phyloP scores from a whole-genome alignment of 1,284 basidiomycete genomes.

The Malassezia globosa region DNA sequence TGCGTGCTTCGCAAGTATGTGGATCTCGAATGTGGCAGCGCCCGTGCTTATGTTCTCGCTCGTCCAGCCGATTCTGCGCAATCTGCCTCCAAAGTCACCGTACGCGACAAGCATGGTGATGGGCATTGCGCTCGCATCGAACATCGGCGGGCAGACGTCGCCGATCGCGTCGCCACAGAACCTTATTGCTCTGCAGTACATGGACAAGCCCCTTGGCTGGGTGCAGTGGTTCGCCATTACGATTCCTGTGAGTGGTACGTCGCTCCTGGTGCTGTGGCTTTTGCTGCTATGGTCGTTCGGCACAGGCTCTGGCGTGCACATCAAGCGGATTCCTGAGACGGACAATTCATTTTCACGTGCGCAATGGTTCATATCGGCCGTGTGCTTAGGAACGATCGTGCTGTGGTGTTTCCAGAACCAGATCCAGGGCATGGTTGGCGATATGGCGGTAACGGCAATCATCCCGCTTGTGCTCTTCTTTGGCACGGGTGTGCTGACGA shows the following conservation, averaged over 20 bases:
- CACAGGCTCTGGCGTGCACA: conserved; percentile 56
- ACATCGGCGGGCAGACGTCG: conserved; percentile 93
- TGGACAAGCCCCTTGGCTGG: conserved; percentile 83
- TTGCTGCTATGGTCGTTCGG: conserved; percentile 76
- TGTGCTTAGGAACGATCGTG: conserved; percentile 74
- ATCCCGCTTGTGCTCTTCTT: conserved; percentile 88
- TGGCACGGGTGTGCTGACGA: conserved; percentile 81
- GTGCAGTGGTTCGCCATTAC: conserved; percentile 86
- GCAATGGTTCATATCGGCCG: conserved; percentile 79
- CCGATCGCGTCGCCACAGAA: conserved; percentile 91
- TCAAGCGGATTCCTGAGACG: conserved; percentile 35
- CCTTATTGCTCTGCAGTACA: conserved; percentile 75
- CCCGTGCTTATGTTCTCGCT: conserved; percentile 96
- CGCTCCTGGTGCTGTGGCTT: conserved; percentile 79
- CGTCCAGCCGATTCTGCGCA: conserved; percentile 87
- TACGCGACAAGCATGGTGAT: conserved; percentile 87
- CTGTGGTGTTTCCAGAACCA: conserved; percentile 83
- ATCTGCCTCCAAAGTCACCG: conserved; percentile 70
- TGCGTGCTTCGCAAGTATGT: conserved; percentile 97
- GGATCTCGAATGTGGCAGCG: conserved; percentile 97
- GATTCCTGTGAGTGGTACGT: conserved; percentile 74
- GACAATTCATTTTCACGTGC: conserved; percentile 57
- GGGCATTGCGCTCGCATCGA: conserved; percentile 89
- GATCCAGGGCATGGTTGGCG: conserved; percentile 69
- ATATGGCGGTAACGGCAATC: conserved; percentile 92